A percentile compares a stretch with the other conserved stretches of the same genome.
Conservation (phyloP, 768 basidiomycete genomes). For the Amanita fuliginea region DNA sequence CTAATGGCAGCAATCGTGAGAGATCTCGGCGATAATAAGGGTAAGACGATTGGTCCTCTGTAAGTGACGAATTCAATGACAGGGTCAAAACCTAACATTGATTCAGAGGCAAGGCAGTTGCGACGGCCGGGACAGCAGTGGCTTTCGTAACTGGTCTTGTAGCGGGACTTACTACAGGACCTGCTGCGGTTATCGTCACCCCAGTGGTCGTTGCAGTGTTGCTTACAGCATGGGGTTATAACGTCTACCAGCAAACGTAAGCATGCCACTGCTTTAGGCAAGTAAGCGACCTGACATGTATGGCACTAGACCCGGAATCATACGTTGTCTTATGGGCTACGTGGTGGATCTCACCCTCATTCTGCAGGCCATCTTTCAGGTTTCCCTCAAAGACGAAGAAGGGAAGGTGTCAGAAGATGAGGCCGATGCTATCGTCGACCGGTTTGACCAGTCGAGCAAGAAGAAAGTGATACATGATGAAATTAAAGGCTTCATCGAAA, state of each 20-base stretch:
- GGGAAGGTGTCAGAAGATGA: neutral
- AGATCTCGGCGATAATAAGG: neutral
- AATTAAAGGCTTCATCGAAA: neutral
- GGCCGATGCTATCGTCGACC: neutral
- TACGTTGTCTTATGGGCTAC: slow-evolving; percentile 1
- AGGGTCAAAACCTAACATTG: neutral
- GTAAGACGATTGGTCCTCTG: neutral
- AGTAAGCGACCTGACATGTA: neutral
- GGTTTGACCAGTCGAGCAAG: neutral
- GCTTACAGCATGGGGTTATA: too few relatives aligned
- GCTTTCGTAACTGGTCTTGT: too few relatives aligned
- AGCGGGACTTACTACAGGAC: too few relatives aligned
- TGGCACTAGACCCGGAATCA: neutral
- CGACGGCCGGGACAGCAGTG: too few relatives aligned
- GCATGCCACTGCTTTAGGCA: neutral
- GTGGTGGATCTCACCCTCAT: neutral
- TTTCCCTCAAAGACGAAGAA: neutral
- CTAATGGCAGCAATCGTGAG: neutral
- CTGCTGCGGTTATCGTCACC: too few relatives aligned
- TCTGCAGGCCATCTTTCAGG: neutral
- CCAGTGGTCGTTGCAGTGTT: too few relatives aligned
- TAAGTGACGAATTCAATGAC: neutral
- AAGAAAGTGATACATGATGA: neutral
- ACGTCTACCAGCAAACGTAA: neutral
- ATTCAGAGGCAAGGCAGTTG: too few relatives aligned